Evolutionary conservation across 1,284 basidiomycete species (phyloP).

Genomic region (Cutaneotrichosporon sp.): DNA sequence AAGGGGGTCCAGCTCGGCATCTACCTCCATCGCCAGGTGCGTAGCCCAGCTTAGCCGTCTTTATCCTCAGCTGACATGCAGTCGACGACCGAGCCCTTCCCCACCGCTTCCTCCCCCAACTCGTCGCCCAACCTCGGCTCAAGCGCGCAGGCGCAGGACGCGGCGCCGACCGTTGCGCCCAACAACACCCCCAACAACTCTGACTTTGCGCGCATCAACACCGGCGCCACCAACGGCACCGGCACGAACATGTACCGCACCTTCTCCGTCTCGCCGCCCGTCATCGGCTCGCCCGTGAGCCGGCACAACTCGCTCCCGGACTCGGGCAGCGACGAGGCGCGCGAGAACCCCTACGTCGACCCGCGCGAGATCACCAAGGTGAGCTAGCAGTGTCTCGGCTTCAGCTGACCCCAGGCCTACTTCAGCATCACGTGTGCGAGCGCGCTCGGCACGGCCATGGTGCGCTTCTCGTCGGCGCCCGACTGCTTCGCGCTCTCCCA

Average conservation of each 20-base stretch:
- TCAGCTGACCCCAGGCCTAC: slow-evolving; percentile 56
- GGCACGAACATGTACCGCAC: slow-evolving; percentile 19
- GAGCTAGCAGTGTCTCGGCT: slow-evolving; percentile 3
- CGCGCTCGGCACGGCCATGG: slow-evolving; percentile 76
- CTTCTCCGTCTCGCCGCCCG: slow-evolving; percentile 19
- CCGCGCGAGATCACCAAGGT: slow-evolving; percentile 51
- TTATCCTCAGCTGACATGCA: slow-evolving; percentile 2
- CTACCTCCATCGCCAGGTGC: slow-evolving; percentile 77
- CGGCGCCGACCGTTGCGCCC: background rate
- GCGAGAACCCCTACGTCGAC: slow-evolving; percentile 48
- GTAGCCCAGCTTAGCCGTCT: background rate
- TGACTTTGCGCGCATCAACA: slow-evolving; percentile 9
- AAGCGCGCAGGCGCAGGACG: background rate
- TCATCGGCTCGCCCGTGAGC: slow-evolving; percentile 15
- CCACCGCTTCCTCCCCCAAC: slow-evolving; percentile 22
- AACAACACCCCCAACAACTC: slow-evolving; percentile 5
- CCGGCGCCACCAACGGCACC: background rate
- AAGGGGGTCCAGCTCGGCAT: slow-evolving; percentile 76
- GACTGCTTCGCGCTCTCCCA: slow-evolving; percentile 73
- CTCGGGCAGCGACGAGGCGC: slow-evolving; percentile 20
- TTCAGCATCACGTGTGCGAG: slow-evolving; percentile 82
- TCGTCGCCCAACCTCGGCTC: background rate
- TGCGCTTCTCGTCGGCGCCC: slow-evolving; percentile 76
- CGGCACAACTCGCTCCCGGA: slow-evolving; percentile 16
- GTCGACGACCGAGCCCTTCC: slow-evolving; percentile 58